phyloP scores from a whole-genome alignment of 805 yeast genomes.

The Pichia occidentalis region DNA sequence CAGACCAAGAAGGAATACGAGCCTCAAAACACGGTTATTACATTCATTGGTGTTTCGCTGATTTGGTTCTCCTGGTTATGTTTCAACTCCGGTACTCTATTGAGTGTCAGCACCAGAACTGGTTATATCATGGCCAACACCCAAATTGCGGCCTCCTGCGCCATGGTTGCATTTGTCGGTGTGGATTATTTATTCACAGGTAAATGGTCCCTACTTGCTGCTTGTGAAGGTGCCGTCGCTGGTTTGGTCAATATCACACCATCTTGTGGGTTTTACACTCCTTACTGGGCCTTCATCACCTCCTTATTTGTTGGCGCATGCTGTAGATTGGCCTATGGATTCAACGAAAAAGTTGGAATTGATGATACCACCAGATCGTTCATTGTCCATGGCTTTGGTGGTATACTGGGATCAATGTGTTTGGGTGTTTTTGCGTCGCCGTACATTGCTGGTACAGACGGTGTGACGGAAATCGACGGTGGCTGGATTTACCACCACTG shows the following conservation, averaged over 20 bases:
- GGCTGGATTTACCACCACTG: constrained; percentile 43
- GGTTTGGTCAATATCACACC: constrained; percentile 44
- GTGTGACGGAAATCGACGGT: constrained; percentile 37
- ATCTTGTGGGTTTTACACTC: constrained; percentile 39
- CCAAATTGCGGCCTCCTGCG: constrained; percentile 44
- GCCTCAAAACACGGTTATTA: constrained; percentile 33
- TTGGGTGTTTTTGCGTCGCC: constrained; percentile 41
- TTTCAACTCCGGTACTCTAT: constrained; percentile 41
- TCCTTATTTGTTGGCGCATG: constrained; percentile 34
- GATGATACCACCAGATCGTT: constrained; percentile 43
- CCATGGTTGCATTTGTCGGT: constrained; percentile 38
- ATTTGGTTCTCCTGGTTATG: constrained; percentile 47
- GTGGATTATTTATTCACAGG: constrained; percentile 37
- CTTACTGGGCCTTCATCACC: constrained; percentile 41
- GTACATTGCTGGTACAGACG: constrained; percentile 38
- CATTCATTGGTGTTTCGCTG: constrained; percentile 39
- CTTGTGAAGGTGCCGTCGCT: constrained; percentile 40
- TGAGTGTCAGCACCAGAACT: constrained; percentile 36
- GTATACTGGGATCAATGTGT: constrained; percentile 37
- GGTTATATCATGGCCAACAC: constrained; percentile 44
- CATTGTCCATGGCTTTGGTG: constrained; percentile 44
- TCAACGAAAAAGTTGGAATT: constrained; percentile 36
- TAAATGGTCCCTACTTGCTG: constrained; percentile 36
- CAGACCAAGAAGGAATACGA: constrained; percentile 25
- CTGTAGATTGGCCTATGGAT: constrained; percentile 32